Evolutionary conservation across 2,329 filamentous ascomycete species (phyloP).

Genomic region (Delphinella strobiligena): DNA sequence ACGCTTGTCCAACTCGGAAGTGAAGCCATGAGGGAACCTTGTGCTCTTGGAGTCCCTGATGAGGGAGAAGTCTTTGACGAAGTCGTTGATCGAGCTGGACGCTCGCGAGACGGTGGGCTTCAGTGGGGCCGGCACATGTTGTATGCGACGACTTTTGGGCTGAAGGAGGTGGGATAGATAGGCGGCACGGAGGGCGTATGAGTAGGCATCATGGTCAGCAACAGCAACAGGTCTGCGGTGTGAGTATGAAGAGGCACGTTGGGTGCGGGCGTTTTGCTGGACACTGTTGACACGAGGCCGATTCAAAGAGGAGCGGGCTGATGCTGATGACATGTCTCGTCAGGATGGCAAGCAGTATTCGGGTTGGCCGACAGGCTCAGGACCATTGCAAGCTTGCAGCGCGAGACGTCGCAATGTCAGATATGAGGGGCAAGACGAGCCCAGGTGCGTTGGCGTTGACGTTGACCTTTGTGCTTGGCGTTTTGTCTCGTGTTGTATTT

Average conservation of each 20-base stretch:
- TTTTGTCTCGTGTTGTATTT: too few species aligned
- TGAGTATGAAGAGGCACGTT: slow-evolving; percentile 27
- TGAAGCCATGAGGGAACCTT: slow-evolving; percentile 59
- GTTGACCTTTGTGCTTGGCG: too few species aligned
- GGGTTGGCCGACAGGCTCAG: background rate
- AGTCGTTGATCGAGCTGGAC: slow-evolving; percentile 62
- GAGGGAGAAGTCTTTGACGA: slow-evolving; percentile 75
- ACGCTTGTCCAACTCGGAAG: slow-evolving; percentile 60
- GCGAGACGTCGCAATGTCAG: too few species aligned
- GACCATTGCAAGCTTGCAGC: background rate
- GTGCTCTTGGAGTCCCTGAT: slow-evolving; percentile 58
- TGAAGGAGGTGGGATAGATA: slow-evolving; percentile 90
- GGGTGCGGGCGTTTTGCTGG: slow-evolving; percentile 25
- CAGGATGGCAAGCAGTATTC: too few species aligned
- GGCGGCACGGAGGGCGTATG: slow-evolving; percentile 78
- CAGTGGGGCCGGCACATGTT: slow-evolving; percentile 58
- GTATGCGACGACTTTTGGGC: slow-evolving; percentile 76
- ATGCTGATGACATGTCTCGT: slow-evolving; percentile 17
- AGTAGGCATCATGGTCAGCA: slow-evolving; percentile 68
- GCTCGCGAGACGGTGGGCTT: slow-evolving; percentile 50
- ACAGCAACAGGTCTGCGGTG: slow-evolving; percentile 27
- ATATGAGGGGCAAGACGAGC: too few species aligned
- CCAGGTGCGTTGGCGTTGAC: too few species aligned
- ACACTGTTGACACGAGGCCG: slow-evolving; percentile 31
- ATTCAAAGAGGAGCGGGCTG: slow-evolving; percentile 20